phyloP scores from a whole-genome alignment of 2,329 filamentous ascomycete species.

The Fusarium pilosicola region DNA sequence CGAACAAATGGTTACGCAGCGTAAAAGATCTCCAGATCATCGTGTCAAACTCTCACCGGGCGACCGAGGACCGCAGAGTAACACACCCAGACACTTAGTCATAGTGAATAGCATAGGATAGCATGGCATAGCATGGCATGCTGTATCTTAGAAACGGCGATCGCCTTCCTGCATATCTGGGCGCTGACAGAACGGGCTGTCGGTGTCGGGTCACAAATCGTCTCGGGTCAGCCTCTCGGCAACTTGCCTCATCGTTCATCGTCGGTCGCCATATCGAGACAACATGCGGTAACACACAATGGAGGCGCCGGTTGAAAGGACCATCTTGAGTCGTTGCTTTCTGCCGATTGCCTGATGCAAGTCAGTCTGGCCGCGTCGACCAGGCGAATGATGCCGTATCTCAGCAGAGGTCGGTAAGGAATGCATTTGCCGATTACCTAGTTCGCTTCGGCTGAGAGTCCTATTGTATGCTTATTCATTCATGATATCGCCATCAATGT shows the following conservation, averaged over 20 bases:
- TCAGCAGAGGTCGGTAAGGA: not conserved
- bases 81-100: not conserved
- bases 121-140: not conserved
- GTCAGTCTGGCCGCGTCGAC: conserved; percentile 13
- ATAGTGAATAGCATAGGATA: not conserved
- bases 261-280: conserved; percentile 18
- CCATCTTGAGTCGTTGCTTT: not conserved
- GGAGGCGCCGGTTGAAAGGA: conserved; percentile 1
- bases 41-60: conserved; percentile 11
- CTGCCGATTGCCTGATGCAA: conserved; percentile 6
- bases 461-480: not conserved
- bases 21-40: conserved; percentile 33
- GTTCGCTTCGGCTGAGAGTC: not conserved
- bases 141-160: not conserved
- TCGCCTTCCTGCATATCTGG: conserved; percentile 15
- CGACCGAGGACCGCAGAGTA: conserved; percentile 1
- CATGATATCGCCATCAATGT: not conserved
- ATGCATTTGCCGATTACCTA: not conserved
- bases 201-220: conserved; percentile 5
- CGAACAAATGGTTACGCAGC: conserved; percentile 19
- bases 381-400: conserved; percentile 2
- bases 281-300: conserved; percentile 5
- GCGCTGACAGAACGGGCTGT: conserved; percentile 3
- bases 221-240: conserved; percentile 7
- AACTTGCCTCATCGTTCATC: conserved; percentile 20